These are phyloP conservation scores for Xylaria grammica DNA, from an alignment of 495 filamentous ascomycete species.

Conservation along the genomic window DNA sequence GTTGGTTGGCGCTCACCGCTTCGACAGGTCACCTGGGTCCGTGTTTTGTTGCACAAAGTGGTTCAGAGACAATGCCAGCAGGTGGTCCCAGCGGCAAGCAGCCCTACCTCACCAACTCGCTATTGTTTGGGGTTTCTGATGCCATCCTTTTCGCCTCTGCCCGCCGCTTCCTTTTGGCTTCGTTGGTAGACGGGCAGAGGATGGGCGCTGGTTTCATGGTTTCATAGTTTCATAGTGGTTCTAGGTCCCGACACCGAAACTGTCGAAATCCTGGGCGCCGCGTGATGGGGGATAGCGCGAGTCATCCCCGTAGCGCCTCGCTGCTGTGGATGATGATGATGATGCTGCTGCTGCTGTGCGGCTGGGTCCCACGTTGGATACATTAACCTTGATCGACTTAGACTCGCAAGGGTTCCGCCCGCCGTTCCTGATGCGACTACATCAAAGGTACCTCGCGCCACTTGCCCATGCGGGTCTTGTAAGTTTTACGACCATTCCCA, in stretches of 20 bases:
- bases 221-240: constrained; percentile 10
- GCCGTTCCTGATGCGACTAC: constrained; percentile 31
- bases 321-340: constrained; percentile 23
- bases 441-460: constrained; percentile 30
- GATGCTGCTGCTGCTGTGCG: constrained; percentile 21
- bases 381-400: constrained; percentile 24
- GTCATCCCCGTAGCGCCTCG: constrained; percentile 24
- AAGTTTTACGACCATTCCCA: constrained; percentile 40
- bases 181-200: neutral
- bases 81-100: constrained; percentile 13
- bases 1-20: constrained; percentile 21
- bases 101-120: constrained; percentile 4
- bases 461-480: constrained; percentile 28
- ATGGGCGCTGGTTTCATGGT: neutral
- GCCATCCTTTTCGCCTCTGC: neutral
- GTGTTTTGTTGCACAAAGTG: constrained; percentile 18
- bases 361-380: constrained; percentile 25
- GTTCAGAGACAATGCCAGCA: constrained; percentile 19
- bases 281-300: constrained; percentile 23
- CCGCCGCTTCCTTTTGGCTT: neutral
- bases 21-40: constrained; percentile 18
- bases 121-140: neutral
- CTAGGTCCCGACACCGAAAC: constrained; percentile 18
- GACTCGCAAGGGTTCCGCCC: constrained; percentile 14
- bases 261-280: constrained; percentile 14